Conservation (phyloP, 169 alveolate genomes). For the Pseudocohnilembus persalinus region DNA sequence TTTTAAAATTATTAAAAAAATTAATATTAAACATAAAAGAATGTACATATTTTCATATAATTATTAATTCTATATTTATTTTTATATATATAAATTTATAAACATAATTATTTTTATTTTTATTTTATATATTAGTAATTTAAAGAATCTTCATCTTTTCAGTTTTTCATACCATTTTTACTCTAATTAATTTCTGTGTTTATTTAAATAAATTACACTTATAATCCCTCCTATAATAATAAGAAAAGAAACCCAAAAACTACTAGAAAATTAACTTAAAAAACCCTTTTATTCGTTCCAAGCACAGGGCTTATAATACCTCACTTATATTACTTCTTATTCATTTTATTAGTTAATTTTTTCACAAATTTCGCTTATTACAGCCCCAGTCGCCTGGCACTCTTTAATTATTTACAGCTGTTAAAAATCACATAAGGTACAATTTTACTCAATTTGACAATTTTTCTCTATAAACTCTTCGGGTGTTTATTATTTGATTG, state of each 20-base stretch:
- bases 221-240: neutral
- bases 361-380: neutral
- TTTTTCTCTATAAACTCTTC: neutral
- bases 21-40: too few species aligned
- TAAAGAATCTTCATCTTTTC: neutral
- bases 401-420: neutral
- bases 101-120: too few species aligned
- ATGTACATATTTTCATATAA: too few species aligned
- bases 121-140: too few species aligned
- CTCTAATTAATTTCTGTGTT: neutral
- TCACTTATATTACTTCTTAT: neutral
- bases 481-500: too few species aligned
- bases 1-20: too few species aligned
- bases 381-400: neutral
- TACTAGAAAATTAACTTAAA: neutral
- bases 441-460: neutral
- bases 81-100: too few species aligned
- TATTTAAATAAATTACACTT: neutral
- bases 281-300: too few species aligned
- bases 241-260: neutral
- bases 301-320: neutral
- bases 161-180: neutral
- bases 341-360: neutral
- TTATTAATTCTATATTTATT: too few species aligned
- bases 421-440: neutral